Percentiles rank a stretch among this genome's conserved stretches.
Conservation (phyloP, 768 basidiomycete species). For the Pleurotus djamor region DNA sequence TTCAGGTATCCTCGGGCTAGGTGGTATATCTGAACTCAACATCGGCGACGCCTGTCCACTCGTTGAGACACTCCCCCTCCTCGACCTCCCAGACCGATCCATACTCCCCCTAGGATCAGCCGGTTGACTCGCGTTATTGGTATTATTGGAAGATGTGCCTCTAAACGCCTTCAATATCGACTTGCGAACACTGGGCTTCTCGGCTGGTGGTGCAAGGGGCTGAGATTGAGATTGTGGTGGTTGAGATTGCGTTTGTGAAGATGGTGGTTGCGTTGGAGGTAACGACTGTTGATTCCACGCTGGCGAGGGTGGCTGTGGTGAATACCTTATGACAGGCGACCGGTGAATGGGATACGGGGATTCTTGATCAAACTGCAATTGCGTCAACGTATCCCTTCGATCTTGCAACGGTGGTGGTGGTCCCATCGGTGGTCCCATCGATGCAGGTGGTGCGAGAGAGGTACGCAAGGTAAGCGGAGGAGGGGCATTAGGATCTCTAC, state of each 20-base stretch:
- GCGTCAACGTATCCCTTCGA: constrained; percentile 33
- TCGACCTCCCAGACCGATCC: constrained; percentile 31
- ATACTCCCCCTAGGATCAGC: constrained; percentile 33
- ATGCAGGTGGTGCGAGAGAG: constrained; percentile 7
- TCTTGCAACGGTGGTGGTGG: constrained; percentile 25
- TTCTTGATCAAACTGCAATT: constrained; percentile 72
- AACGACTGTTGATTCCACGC: constrained; percentile 16
- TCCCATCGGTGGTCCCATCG: constrained; percentile 11
- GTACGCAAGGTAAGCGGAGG: no score
- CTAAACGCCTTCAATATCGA: constrained; percentile 73
- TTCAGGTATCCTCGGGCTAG: constrained; percentile 61
- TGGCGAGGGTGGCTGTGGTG: constrained; percentile 21
- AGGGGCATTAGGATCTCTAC: not conserved
- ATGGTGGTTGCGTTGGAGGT: constrained; percentile 16
- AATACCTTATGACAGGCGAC: constrained; percentile 19
- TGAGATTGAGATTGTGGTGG: no score
- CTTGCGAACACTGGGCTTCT: constrained; percentile 52
- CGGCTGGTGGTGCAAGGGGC: constrained; percentile 16
- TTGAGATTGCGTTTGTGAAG: constrained; percentile 16
- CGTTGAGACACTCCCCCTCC: constrained; percentile 46
- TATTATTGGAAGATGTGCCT: constrained; percentile 30
- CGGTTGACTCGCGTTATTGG: constrained; percentile 22
- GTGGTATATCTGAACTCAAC: constrained; percentile 49
- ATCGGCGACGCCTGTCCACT: constrained; percentile 33
- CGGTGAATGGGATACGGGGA: constrained; percentile 59